Evolutionary conservation across 352 stramenopile species (phyloP).

Genomic region (Globisporangium perplexum): DNA sequence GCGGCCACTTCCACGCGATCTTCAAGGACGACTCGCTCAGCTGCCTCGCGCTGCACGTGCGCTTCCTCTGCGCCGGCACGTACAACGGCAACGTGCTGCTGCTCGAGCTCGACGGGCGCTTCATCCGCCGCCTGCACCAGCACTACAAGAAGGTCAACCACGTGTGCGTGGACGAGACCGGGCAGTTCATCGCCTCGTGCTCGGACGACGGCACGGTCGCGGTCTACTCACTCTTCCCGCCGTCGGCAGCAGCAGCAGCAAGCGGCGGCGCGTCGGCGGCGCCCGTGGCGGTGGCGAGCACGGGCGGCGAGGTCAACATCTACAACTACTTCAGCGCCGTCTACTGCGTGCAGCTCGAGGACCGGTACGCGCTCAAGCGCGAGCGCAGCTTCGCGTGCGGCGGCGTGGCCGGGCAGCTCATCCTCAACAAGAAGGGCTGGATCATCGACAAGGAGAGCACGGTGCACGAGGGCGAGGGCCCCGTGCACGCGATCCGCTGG

Average conservation of each 20-base stretch:
- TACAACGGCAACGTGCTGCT: slow-evolving; percentile 80
- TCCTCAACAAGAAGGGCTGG: slow-evolving; percentile 84
- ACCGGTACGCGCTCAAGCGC: slow-evolving; percentile 71
- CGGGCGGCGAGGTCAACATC: slow-evolving; percentile 81
- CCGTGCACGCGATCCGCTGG: slow-evolving; percentile 79
- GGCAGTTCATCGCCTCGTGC: slow-evolving; percentile 79
- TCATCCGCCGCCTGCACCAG: slow-evolving; percentile 77
- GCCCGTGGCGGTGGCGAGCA: slow-evolving; percentile 52
- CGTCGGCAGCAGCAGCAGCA: slow-evolving; percentile 14
- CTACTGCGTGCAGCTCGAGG: slow-evolving; percentile 76
- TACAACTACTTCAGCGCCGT: slow-evolving; percentile 87
- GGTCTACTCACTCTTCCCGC: slow-evolving; percentile 66
- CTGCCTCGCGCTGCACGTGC: slow-evolving; percentile 77
- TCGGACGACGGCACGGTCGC: slow-evolving; percentile 82
- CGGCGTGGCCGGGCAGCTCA: slow-evolving; percentile 71
- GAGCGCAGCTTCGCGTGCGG: slow-evolving; percentile 81
- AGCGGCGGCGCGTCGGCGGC: slow-evolving; percentile 10
- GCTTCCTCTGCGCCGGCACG: slow-evolving; percentile 70
- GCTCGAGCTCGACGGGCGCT: slow-evolving; percentile 65
- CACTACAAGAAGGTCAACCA: slow-evolving; percentile 88
- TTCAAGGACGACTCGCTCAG: slow-evolving; percentile 85
- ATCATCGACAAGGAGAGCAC: slow-evolving; percentile 87
- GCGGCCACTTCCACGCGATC: slow-evolving; percentile 78
- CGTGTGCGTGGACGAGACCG: slow-evolving; percentile 80
- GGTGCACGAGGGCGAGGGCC: slow-evolving; percentile 76